Base-by-base conservation (phyloP, 164 flowering plant genomes). In the Dillenia turbinata region DNA sequence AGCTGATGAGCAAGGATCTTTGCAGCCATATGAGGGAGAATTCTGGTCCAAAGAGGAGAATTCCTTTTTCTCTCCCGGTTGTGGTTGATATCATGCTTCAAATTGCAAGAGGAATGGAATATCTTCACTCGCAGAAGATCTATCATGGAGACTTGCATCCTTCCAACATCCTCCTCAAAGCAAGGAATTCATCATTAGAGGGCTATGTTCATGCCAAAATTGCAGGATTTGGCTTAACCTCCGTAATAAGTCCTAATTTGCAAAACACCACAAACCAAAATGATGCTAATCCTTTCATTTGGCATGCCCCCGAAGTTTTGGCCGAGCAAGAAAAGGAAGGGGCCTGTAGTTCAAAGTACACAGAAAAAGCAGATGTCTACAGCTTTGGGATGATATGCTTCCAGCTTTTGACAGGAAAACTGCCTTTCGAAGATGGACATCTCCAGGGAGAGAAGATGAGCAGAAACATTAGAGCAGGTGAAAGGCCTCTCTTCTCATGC, bases 21-120 rank as follows among this genome's bases (percentile, higher is more conserved):
- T 16, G 8, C 48, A 66, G 61, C 60, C 70, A 77, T 65, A 76
- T 88, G 45, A 90, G 82, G 61, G 98, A 93, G 67, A 66, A 50
- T 5, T 68, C 72, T 45, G 70, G 84, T 7, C 75, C 90, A 13
- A 81, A 81, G 72, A 82, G 76, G 50, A 72, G 81, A 9, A 44
- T 75, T 45, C 82, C 88, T 10, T 79, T 88, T 66, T 69, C 96
- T 53, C 73, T 88, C 9, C 83, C 88, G 0, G 84, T 84, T n/a
- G 83, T 79, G 1, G 78, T 88, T 49, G 96, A 93, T 71, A 53
- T 88, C 63, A 85, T 93, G 97, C 87, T 88, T 45, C 97, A 93
- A 66, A 82, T 93, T 44, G 92, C 97, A 4, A 76, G 98, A 76
- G 98, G 96, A 1, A 90, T 93, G 97, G 97, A 88, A 56, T 93